Evolutionary conservation across 768 basidiomycete species (phyloP).

Genomic region (Kwoniella dendrophila): DNA sequence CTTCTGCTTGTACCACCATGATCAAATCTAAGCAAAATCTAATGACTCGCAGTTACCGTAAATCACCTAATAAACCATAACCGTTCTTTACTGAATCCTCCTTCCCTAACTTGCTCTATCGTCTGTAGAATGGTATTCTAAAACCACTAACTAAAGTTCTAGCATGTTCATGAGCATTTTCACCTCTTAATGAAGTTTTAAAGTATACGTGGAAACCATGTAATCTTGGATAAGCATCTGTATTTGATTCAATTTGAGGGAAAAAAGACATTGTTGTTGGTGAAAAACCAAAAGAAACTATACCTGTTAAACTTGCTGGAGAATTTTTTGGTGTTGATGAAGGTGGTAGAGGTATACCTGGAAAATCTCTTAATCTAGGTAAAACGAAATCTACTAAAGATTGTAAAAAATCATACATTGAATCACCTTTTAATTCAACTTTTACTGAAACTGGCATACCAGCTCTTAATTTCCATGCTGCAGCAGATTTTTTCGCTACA

Average conservation of each 20-base stretch:
- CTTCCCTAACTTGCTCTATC: conserved; percentile 8
- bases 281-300: conserved; percentile 84
- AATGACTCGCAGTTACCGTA: neutral
- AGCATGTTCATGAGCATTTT: conserved; percentile 87
- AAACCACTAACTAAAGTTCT: conserved; percentile 85
- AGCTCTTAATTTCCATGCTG: conserved; percentile 78
- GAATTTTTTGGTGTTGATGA: conserved; percentile 67
- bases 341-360: conserved; percentile 77
- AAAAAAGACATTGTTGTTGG: conserved; percentile 84
- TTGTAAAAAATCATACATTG: conserved; percentile 92
- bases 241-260: conserved; percentile 93
- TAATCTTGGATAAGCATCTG: conserved; percentile 80
- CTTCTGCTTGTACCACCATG: neutral
- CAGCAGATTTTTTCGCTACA: conserved; percentile 61
- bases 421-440: conserved; percentile 83
- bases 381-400: conserved; percentile 89
- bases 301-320: conserved; percentile 77
- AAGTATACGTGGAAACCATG: conserved; percentile 95
- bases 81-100: neutral
- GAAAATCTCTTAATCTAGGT: conserved; percentile 89
- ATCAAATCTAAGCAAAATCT: neutral
- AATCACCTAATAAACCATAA: neutral
- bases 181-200: conserved; percentile 80
- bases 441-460: conserved; percentile 82
- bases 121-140: conserved; percentile 78